Conservation (phyloP, 257 asterid species). For the Salvia splendens region DNA sequence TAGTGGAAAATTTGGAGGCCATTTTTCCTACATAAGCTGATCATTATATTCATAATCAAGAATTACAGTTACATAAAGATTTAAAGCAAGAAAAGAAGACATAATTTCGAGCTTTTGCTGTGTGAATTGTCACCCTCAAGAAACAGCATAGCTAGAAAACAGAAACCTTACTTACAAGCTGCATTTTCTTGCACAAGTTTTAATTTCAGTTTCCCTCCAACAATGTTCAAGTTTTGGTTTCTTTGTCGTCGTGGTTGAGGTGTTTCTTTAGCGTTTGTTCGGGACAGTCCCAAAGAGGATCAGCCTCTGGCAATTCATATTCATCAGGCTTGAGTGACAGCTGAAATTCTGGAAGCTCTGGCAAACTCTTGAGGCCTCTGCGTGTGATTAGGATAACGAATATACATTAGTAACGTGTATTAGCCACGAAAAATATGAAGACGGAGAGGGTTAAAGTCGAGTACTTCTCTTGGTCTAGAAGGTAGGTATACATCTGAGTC, state of each 20-base stretch:
- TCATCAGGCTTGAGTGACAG: slow-evolving; percentile 80
- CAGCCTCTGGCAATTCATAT: slow-evolving; percentile 55
- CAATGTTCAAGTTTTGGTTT: slow-evolving; percentile 20
- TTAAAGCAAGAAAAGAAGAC: not conserved
- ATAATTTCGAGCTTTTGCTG: not conserved
- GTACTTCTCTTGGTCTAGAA: slow-evolving; percentile 71
- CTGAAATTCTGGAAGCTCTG: slow-evolving; percentile 84
- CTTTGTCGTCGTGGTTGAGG: slow-evolving; percentile 43
- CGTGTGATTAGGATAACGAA: not conserved
- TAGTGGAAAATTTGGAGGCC: not conserved
- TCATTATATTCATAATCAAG: slow-evolving; percentile 8
- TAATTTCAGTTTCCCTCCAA: not conserved
- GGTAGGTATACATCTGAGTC: slow-evolving; percentile 71
- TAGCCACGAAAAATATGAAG: not conserved
- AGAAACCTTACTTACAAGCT: not conserved
- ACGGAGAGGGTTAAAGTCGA: not conserved
- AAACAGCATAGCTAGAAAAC: not conserved
- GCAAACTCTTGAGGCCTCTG: slow-evolving; percentile 52
- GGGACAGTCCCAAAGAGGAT: slow-evolving; percentile 60
- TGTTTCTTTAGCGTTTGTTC: slow-evolving; percentile 50
- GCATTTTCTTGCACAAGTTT: too few species aligned
- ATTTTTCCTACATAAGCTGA: not conserved
- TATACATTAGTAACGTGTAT: too few species aligned
- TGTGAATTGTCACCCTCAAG: not conserved
- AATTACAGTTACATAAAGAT: slow-evolving; percentile 11